Percentiles rank a stretch among this genome's conserved stretches.
Evolutionary conservation across 2,329 filamentous ascomycete species (phyloP).

Genomic region (Dothideomycetidae sp.): DNA sequence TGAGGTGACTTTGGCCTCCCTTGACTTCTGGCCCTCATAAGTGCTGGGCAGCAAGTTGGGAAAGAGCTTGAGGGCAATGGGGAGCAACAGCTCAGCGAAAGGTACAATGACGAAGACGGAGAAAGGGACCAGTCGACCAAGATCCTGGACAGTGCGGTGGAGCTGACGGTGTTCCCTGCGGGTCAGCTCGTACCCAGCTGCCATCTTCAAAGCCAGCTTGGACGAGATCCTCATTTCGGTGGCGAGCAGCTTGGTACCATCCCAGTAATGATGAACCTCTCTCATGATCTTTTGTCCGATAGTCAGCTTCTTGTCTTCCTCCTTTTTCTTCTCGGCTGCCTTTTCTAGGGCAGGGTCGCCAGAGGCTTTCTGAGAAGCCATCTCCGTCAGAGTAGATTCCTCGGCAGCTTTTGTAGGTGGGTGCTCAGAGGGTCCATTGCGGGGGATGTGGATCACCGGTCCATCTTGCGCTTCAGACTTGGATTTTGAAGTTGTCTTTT

Average conservation of each 20-base stretch:
- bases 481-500: conserved; percentile 16
- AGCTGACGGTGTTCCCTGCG: conserved; percentile 87
- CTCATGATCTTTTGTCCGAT: conserved; percentile 89
- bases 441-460: conserved; percentile 20
- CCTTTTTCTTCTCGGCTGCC: conserved; percentile 45
- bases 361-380: conserved; percentile 46
- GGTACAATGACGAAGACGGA: conserved; percentile 95
- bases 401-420: conserved; percentile 36
- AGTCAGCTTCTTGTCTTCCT: conserved; percentile 74
- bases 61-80: conserved; percentile 84
- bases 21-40: conserved; percentile 82
- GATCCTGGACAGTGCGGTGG: conserved; percentile 81
- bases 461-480: conserved; percentile 11
- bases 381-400: conserved; percentile 42
- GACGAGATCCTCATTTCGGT: conserved; percentile 90
- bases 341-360: conserved; percentile 36
- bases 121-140: conserved; percentile 85
- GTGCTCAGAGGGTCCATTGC: conserved; percentile 28
- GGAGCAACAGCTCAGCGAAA: conserved; percentile 84
- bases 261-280: conserved; percentile 90
- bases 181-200: conserved; percentile 89
- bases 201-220: conserved; percentile 88
- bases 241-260: conserved; percentile 87
- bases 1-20: conserved; percentile 71
- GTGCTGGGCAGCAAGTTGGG: conserved; percentile 95